Percentiles rank a stretch among this genome's conserved stretches.
Conservation (phyloP, 441 rosid species). For the Heliophila coronopifolia region DNA sequence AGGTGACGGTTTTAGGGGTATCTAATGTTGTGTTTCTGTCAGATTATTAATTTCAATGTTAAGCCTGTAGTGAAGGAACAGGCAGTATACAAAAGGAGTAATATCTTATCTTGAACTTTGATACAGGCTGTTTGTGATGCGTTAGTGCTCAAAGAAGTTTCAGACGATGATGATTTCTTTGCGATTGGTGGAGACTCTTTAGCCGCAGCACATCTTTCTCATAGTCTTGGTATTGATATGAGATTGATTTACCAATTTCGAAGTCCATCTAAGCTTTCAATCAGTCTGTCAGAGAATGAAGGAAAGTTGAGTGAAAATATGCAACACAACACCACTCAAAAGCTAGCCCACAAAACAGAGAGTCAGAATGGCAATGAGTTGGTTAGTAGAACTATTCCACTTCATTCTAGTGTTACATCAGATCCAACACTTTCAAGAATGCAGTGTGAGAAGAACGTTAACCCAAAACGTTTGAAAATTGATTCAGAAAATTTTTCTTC, state of each 20-base stretch:
- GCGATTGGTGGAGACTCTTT: constrained; percentile 80
- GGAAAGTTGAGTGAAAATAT: constrained; percentile 26
- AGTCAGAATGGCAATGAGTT: constrained; percentile 22
- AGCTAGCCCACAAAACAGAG: constrained; percentile 29
- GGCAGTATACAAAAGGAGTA: neutral
- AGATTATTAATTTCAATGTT: neutral
- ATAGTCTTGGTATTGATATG: constrained; percentile 74
- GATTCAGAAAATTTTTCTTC: constrained; percentile 25
- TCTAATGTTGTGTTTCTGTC: neutral
- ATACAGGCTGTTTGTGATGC: constrained; percentile 69
- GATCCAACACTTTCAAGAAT: constrained; percentile 23
- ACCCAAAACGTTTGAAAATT: constrained; percentile 47
- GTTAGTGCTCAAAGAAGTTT: constrained; percentile 59
- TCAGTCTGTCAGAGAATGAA: constrained; percentile 41
- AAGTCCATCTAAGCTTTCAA: constrained; percentile 56
- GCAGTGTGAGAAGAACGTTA: constrained; percentile 21
- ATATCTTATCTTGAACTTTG: constrained; percentile 10
- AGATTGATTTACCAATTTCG: constrained; percentile 62
- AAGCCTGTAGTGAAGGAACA: neutral
- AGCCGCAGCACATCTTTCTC: constrained; percentile 77
- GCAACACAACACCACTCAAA: constrained; percentile 21
- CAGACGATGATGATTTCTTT: constrained; percentile 72
- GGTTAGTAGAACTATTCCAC: constrained; percentile 25
- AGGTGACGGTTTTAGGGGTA: neutral
- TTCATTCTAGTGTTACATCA: constrained; percentile 21